Base-by-base conservation (phyloP, 495 filamentous ascomycete species). In the Podospora australis region DNA sequence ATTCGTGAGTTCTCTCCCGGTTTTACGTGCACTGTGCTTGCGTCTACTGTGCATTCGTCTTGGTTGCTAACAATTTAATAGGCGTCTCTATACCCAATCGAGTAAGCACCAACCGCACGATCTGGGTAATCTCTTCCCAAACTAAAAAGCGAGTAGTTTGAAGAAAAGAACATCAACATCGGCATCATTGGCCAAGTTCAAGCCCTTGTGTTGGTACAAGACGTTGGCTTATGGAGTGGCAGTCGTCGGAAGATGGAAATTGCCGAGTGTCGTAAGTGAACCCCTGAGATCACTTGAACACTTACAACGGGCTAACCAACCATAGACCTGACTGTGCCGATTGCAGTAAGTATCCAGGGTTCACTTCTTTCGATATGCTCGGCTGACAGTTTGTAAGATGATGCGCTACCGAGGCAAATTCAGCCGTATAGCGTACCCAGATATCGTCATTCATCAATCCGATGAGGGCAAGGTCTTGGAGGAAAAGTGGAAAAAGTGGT, bases 231-330 rank as follows among this genome's bases (percentile, higher is more conserved):
- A 7, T 86, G 82, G 82, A 82, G 79, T 43, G 82, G 81, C 2
- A 81, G 80, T 48, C 72, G 78, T 38, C 62, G 82, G n/a, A 80
- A 80, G 53, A 84, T 82, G 54, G 82, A 86, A 57, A 78, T 86
- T 29, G 77, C 81, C 2, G 81, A 84, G 49, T 81, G 79, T 51
- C 78, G n/a, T n/a, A n/a, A n/a, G n/a, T n/a, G n/a, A n/a, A n/a
- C n/a, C n/a, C n/a, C n/a, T n/a, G n/a, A n/a, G n/a, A n/a, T n/a
- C n/a, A n/a, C n/a, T n/a, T n/a, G n/a, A n/a, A n/a, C n/a, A n/a
- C n/a, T n/a, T n/a, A n/a, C n/a, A n/a, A n/a, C n/a, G n/a, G n/a
- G n/a, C n/a, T n/a, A n/a, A n/a, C n/a, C n/a, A n/a, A n/a, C n/a
- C n/a, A n/a, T n/a, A n/a, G n/a, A 66, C 46, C 66, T 54, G 39